phyloP scores from a whole-genome alignment of 441 rosid genomes.

The Eruca vesicaria region DNA sequence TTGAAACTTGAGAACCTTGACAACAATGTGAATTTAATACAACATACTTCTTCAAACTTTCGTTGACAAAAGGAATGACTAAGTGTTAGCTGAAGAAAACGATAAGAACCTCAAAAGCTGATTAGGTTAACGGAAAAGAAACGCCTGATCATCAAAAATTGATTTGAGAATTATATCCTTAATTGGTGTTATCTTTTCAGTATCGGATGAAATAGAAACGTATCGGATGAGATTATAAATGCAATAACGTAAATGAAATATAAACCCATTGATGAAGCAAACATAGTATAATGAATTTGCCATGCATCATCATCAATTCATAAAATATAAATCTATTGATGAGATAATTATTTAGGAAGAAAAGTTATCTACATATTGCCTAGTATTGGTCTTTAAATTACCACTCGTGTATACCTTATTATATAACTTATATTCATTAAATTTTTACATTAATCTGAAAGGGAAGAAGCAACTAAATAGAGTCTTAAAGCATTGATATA shows the following conservation, averaged over 20 bases:
- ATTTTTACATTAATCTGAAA: conserved; percentile 8
- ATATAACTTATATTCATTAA: conserved; percentile 1
- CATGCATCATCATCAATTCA: conserved; percentile 5
- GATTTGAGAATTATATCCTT: not conserved
- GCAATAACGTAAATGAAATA: conserved; percentile 14
- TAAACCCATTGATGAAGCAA: conserved; percentile 14
- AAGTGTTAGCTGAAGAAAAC: not conserved
- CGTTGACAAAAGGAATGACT: conserved; percentile 13
- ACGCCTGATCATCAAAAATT: not conserved
- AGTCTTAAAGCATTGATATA: conserved; percentile 25
- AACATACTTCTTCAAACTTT: not conserved
- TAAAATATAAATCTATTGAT: conserved; percentile 23
- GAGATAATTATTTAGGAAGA: conserved; percentile 29
- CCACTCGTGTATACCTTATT: conserved; percentile 17
- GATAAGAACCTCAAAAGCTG: not conserved
- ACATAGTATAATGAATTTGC: conserved; percentile 20
- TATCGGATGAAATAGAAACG: conserved; percentile 10
- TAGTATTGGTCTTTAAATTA: conserved; percentile 14
- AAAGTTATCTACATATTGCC: not conserved
- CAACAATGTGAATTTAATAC: conserved; percentile 30
- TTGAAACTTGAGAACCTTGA: conserved; percentile 38
- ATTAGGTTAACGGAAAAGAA: not conserved
- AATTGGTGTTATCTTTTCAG: conserved; percentile 8
- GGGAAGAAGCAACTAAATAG: conserved; percentile 9
- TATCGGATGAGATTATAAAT: conserved; percentile 20